These are phyloP conservation scores for Pythium guiyangense DNA, from an alignment of 352 stramenopile genomes.

Conservation along the genomic window DNA sequence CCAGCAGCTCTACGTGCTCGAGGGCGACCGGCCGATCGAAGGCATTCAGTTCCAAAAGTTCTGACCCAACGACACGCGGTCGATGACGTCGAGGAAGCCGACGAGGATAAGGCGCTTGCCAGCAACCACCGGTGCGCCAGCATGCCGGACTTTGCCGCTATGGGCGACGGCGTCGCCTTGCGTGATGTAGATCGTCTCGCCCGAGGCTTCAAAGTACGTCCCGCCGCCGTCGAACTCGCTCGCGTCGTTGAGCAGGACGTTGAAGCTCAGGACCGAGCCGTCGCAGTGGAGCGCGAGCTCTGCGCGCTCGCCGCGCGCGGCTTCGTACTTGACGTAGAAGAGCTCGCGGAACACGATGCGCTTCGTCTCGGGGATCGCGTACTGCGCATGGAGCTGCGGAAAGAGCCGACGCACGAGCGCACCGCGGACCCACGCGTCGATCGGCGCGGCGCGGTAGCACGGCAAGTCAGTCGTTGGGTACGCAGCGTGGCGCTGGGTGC, in stretches of 20 bases:
- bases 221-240: conserved; percentile 88
- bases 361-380: conserved; percentile 33
- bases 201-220: conserved; percentile 88
- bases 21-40: conserved; percentile 73
- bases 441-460: conserved; percentile 53
- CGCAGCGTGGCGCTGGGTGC: conserved; percentile 66
- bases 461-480: conserved; percentile 86
- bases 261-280: conserved; percentile 94
- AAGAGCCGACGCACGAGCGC: conserved; percentile 50
- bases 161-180: conserved; percentile 89
- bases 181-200: conserved; percentile 61
- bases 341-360: conserved; percentile 77
- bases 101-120: conserved; percentile 90
- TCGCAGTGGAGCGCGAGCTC: conserved; percentile 90
- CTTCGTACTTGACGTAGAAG: conserved; percentile 88
- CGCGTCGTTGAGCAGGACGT: conserved; percentile 81
- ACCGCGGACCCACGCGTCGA: conserved; percentile 65
- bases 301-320: conserved; percentile 43
- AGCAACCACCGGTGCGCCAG: conserved; percentile 75
- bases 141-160: conserved; percentile 91
- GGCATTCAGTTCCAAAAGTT: conserved; percentile 76
- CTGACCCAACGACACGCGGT: conserved; percentile 29
- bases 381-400: conserved; percentile 41
- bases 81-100: conserved; percentile 88
- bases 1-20: conserved; percentile 62